Percentiles rank a stretch among this genome's conserved stretches.
phyloP scores from a whole-genome alignment of 106 monocot genomes.

The Cymbidium sinense region DNA sequence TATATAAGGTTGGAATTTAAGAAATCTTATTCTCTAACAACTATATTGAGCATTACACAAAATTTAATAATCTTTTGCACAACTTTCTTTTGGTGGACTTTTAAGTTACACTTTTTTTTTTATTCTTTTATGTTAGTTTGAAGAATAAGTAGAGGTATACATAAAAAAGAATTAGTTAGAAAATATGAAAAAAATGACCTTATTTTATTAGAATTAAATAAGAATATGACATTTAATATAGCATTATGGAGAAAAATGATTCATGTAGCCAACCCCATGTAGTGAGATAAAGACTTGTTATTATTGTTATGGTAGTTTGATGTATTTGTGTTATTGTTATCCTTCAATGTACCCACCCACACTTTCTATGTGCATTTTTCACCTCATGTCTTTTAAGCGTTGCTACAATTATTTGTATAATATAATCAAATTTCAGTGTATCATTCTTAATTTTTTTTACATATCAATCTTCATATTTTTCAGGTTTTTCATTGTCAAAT shows the following conservation, averaged over 20 bases:
- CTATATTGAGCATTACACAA: background rate
- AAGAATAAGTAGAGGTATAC: too few relatives aligned
- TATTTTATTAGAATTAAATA: too few relatives aligned
- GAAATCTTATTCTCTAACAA: background rate
- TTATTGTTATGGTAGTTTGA: background rate
- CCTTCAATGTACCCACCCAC: background rate
- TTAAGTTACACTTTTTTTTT: background rate
- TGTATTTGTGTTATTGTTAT: background rate
- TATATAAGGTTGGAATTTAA: background rate
- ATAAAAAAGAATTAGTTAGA: too few relatives aligned
- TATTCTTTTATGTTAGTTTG: background rate
- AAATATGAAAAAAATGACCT: too few relatives aligned
- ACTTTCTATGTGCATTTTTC: background rate
- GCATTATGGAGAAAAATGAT: too few relatives aligned
- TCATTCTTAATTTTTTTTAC: background rate
- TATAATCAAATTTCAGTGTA: background rate
- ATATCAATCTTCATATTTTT: background rate
- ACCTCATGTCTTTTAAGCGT: background rate
- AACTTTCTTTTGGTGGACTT: background rate
- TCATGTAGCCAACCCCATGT: too few relatives aligned
- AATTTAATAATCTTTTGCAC: background rate
- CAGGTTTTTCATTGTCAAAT: background rate
- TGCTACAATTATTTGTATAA: background rate
- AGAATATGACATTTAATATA: too few relatives aligned
- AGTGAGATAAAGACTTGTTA: too few relatives aligned